Evolutionary conservation across 345 rosid genomes (phyloP), one percentile per base, ranked within the genome.

Genomic region (Pseudoturritis turrita): DNA sequence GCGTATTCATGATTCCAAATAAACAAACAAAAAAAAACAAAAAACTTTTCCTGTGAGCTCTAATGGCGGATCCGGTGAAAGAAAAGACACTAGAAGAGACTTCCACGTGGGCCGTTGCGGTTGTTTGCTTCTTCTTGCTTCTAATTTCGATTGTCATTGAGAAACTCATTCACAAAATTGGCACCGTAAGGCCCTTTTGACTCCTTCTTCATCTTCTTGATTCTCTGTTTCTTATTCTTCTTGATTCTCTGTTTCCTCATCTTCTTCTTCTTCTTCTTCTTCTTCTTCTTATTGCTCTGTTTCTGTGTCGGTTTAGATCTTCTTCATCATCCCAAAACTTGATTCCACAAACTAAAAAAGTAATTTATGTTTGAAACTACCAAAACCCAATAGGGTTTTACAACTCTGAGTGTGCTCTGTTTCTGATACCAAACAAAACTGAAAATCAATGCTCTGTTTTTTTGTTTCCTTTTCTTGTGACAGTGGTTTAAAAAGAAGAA

Each of bases 71-170:
- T 5, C 3, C 31, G 5, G 78, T 37, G 7, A 56, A 46, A 5
- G 88, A 76, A 62, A 58, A 53, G 26, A 53, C 94, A 14, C 61
- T 89, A 4, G 73, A 87, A 66, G 74, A 46, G 36, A 89, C 98
- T 3, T 83, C 96, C 6, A 92, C 96, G 40, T 92, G 98, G 98
- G 95, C 95, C 4, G 85, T 92, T 4, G 92, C 98, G 0, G 78
- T 84, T 1, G 88, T 92, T 77, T 90, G 92, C 73, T 82, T 88
- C 69, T 3, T 88, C 71, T 64, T 92, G 68, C 87, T 89, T 49
- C 47, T 73, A 0, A 21, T 81, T 18, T 88, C 92, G 21, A 57
- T 88, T 45, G 71, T 83, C 14, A 79, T 89, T 4, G 92, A 92
- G 53, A 75, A 83, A 50, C 60, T 84, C 33, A 70, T 92, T 39